Evolutionary conservation across 2,329 filamentous ascomycete genomes (phyloP).

Genomic region (Boeremia exigua): DNA sequence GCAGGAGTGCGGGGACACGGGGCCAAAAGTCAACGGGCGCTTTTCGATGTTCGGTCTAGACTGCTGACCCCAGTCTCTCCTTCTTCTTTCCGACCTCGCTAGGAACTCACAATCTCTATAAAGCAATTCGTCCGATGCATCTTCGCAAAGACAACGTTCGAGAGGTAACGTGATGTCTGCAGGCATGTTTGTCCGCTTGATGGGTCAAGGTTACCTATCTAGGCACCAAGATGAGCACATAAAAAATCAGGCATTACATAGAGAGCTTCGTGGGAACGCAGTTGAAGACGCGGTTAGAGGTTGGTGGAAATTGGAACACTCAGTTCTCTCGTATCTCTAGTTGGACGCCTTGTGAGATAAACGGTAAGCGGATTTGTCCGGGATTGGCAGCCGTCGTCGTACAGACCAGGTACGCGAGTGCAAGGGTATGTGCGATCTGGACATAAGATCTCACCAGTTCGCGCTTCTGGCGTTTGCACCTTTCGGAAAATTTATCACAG

Average conservation of each 20-base stretch:
- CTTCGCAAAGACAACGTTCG: too few species aligned
- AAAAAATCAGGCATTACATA: not conserved
- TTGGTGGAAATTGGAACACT: not conserved
- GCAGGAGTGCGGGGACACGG: not conserved
- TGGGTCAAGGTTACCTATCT: too few species aligned
- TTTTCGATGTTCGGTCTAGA: not conserved
- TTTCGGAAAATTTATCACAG: not conserved
- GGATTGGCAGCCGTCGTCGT: conserved; percentile 19
- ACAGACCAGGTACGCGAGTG: conserved; percentile 18
- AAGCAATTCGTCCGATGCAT: not conserved
- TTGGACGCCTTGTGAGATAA: not conserved
- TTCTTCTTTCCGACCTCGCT: not conserved
- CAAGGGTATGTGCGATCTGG: conserved; percentile 13
- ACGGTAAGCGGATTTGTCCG: conserved; percentile 1
- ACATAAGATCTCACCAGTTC: conserved; percentile 2
- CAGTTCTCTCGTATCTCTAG: not conserved
- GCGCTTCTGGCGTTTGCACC: not conserved
- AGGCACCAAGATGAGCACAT: too few species aligned
- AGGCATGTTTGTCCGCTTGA: not conserved
- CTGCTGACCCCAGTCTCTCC: not conserved
- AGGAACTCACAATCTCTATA: not conserved
- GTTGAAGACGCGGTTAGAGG: not conserved
- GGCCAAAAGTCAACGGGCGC: not conserved
- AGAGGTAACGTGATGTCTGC: not conserved
- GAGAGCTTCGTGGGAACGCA: too few species aligned